phyloP scores from a whole-genome alignment of 768 basidiomycete genomes.

The Trametes elegans region DNA sequence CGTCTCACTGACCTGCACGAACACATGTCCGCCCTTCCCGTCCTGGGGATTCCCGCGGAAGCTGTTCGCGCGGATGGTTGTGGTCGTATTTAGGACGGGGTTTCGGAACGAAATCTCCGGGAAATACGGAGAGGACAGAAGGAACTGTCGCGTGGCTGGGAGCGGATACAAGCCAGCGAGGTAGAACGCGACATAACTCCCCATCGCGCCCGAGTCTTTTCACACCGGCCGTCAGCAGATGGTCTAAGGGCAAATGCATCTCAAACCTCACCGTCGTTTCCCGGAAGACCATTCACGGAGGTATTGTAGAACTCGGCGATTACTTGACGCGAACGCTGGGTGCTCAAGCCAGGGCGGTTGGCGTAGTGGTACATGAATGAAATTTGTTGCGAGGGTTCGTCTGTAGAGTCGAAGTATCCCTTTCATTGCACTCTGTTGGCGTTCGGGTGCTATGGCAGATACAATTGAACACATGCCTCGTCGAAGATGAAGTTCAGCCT shows the following conservation, averaged over 20 bases:
- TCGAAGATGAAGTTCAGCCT: conserved; percentile 58
- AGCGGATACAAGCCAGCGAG: conserved; percentile 61
- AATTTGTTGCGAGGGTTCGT: conserved; percentile 68
- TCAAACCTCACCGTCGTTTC: conserved; percentile 60
- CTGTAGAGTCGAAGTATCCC: conserved; percentile 59
- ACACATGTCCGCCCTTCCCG: conserved; percentile 54
- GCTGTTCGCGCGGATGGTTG: conserved; percentile 49
- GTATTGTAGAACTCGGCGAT: conserved; percentile 58
- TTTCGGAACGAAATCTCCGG: conserved; percentile 57
- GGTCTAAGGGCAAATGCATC: conserved; percentile 15
- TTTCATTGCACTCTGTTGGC: no score
- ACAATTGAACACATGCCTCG: conserved; percentile 31
- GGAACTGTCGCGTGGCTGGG: conserved; percentile 56
- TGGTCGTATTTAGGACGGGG: conserved; percentile 53
- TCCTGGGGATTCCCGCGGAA: conserved; percentile 50
- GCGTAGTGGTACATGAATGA: conserved; percentile 73
- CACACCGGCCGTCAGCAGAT: not conserved
- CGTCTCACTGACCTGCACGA: conserved; percentile 53
- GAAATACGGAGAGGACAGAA: conserved; percentile 62
- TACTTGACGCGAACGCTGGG: conserved; percentile 51
- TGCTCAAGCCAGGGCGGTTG: conserved; percentile 56
- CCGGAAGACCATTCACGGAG: conserved; percentile 54
- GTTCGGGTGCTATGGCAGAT: no score
- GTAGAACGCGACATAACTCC: conserved; percentile 57
- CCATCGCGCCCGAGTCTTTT: conserved; percentile 53